Percentiles rank a stretch among this genome's conserved stretches.
Evolutionary conservation across 1,139 yeast genomes (phyloP).

Genomic region (Yamadazyma songkhlaensis): DNA sequence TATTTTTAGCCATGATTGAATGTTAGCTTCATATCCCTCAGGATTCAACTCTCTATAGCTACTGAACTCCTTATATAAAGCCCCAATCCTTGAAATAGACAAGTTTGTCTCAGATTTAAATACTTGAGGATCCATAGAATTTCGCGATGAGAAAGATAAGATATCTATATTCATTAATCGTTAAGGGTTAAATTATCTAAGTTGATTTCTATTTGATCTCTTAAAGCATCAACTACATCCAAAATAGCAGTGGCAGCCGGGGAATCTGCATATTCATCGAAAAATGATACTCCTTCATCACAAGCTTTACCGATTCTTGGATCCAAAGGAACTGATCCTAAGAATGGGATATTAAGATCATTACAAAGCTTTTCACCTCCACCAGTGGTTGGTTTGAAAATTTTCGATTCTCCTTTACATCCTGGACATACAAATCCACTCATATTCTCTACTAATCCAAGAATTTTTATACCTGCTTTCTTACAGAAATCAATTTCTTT

Average conservation of each 20-base stretch:
- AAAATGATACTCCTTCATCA: constrained; percentile 84
- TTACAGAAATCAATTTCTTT: constrained; percentile 94
- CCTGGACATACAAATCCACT: constrained; percentile 96
- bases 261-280: constrained; percentile 83
- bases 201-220: constrained; percentile 42
- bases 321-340: constrained; percentile 93
- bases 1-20: constrained; percentile 56
- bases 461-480: constrained; percentile 79
- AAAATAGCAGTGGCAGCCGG: constrained; percentile 89
- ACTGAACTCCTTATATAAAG: constrained; percentile 62
- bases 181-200: constrained; percentile 17
- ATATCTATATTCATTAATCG: constrained; percentile 5
- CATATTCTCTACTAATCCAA: constrained; percentile 97
- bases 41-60: constrained; percentile 51
- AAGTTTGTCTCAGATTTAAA: constrained; percentile 2
- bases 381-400: constrained; percentile 94
- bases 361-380: constrained; percentile 86
- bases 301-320: constrained; percentile 91
- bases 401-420: constrained; percentile 86
- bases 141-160: constrained; percentile 1
- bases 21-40: constrained; percentile 70
- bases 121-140: constrained; percentile 2
- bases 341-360: constrained; percentile 70
- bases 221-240: constrained; percentile 69
- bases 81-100: constrained; percentile 45